Base-by-base conservation (phyloP, 2,329 filamentous ascomycete species). In the Kalmusia sp. region DNA sequence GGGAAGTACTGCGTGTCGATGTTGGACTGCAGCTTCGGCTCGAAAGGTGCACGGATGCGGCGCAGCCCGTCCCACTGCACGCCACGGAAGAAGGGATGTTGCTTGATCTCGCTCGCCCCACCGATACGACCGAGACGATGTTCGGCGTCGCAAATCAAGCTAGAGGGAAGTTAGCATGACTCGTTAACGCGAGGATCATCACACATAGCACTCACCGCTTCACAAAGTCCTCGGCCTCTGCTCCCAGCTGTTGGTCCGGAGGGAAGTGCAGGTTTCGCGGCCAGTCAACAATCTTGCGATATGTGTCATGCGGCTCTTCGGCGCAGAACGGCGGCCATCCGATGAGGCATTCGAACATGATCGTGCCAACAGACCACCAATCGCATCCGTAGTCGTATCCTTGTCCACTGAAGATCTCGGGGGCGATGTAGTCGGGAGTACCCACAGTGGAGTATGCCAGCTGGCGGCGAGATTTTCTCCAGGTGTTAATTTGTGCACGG, bases 231-330 rank as follows among this genome's bases (percentile, higher is more conserved):
- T 98, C 93, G 0, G 95, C 93, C 70, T 97, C 93, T 1, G 84
- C 84, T 35, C 92, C 92, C 28, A 99, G 82, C 56, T 91, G 90
- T 68, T 97, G 90, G 75, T 99, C 95, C 55, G 96, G 93, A 0
- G 95, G 95, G 82, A 99, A 98, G 77, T 96, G 96, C 41, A 99
- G 80, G 54, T 93, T 92, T 70, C 96, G 89, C 51, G 91, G 88
- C 95, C 95, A 99, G 79, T 97, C 96, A 67, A 99, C 92, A 75
- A 99, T 99, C 84, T 99, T 99, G 63, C 93, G 89, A 79, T 99
- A 99, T 1, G 95, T 98, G 75, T 98, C 95, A 71, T 96, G 93
- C 55, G 92, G 91, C 73, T 98, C 93, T 75, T 99, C 95, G 17
- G 95, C 93, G 75, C 95, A 99, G 84, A 99, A 99, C 25, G 95